A percentile compares a stretch with the other conserved stretches of the same genome.
Evolutionary conservation across 2,329 filamentous ascomycete species (phyloP).

Genomic region (Diaporthe nobilis): DNA sequence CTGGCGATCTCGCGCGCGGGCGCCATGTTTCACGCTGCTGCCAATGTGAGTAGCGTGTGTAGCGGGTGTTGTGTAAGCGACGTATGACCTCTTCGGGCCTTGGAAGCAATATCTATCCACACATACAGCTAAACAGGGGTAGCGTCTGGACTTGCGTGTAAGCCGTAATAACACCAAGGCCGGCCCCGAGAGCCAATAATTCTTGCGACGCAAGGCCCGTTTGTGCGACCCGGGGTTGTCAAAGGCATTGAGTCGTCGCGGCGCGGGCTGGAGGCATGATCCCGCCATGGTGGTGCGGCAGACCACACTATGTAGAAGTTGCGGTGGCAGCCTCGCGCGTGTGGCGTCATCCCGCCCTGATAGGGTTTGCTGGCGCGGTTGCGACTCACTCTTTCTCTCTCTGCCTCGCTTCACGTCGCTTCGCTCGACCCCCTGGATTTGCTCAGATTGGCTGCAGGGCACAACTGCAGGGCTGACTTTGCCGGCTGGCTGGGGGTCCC

Average conservation of each 20-base stretch:
- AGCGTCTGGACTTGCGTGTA: background rate
- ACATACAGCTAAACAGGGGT: background rate
- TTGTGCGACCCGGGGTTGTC: background rate
- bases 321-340: slow-evolving; percentile 24
- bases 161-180: background rate
- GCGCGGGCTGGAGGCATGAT: slow-evolving; percentile 22
- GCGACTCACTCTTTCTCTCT: background rate
- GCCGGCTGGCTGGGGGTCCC: background rate
- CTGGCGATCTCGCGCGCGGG: slow-evolving; percentile 22
- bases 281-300: slow-evolving; percentile 27
- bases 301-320: background rate
- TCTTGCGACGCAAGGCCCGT: background rate
- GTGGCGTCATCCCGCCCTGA: slow-evolving; percentile 26
- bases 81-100: slow-evolving; percentile 15
- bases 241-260: slow-evolving; percentile 34
- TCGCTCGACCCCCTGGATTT: background rate
- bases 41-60: background rate
- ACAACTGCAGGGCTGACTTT: slow-evolving; percentile 3
- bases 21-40: slow-evolving; percentile 29
- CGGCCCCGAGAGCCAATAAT: background rate
- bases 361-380: slow-evolving; percentile 23
- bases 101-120: slow-evolving; percentile 14
- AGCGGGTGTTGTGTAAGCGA: background rate
- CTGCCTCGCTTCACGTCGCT: background rate
- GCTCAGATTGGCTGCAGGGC: background rate